Conservation (phyloP, 1,139 yeast genomes). For the Geotrichum europaeum region DNA sequence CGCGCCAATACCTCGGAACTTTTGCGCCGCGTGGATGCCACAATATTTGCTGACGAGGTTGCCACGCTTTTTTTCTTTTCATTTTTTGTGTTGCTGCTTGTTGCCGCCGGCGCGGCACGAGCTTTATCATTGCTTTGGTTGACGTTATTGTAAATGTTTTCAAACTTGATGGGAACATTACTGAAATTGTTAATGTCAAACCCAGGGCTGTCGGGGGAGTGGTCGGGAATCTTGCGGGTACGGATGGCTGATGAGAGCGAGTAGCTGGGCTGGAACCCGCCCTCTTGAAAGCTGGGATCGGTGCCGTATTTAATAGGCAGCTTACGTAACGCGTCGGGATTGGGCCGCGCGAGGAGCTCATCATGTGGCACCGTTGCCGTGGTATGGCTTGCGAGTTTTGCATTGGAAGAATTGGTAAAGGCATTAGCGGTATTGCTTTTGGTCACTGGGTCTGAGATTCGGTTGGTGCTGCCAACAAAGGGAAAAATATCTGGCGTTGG, state of each 20-base stretch:
- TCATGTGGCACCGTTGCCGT: neutral
- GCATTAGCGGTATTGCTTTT: neutral
- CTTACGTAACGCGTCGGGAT: conserved; percentile 6
- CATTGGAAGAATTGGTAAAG: neutral
- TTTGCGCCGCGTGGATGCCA: neutral
- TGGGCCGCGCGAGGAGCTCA: neutral
- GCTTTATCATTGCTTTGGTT: neutral
- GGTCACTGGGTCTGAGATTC: neutral
- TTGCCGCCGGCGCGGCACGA: too few relatives aligned
- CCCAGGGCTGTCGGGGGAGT: conserved; percentile 13
- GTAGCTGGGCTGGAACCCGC: conserved; percentile 12
- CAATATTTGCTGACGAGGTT: neutral
- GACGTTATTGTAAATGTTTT: neutral
- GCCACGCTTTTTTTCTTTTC: neutral
- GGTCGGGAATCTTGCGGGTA: conserved; percentile 16
- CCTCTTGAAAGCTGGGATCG: conserved; percentile 15
- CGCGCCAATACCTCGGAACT: neutral
- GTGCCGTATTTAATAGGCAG: conserved; percentile 14
- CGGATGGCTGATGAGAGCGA: conserved; percentile 8
- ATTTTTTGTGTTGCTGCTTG: neutral
- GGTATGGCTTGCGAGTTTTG: neutral
- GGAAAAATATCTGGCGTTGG: conserved; percentile 11
- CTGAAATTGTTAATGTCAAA: neutral
- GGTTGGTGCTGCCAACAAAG: neutral
- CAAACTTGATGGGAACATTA: neutral